Conservation (phyloP, 345 rosid species). For the Populus alba region DNA sequence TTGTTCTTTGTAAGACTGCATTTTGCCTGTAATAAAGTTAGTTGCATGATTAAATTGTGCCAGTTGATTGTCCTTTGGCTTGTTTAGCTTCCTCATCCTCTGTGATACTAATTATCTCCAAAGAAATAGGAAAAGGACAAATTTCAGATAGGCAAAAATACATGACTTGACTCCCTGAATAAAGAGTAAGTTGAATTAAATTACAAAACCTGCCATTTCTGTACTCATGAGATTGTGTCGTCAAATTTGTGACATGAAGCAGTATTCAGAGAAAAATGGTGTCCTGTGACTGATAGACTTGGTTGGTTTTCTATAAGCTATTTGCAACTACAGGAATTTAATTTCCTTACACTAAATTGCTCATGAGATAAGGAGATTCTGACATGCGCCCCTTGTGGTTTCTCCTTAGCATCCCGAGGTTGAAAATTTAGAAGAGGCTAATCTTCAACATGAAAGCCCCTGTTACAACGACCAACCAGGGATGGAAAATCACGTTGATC, state of each 20-base stretch:
- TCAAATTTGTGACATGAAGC: not conserved
- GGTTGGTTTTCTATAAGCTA: not conserved
- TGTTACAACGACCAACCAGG: conserved; percentile 19
- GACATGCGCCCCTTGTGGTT: conserved; percentile 7
- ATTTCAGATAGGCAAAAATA: not conserved
- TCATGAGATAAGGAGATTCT: conserved; percentile 7
- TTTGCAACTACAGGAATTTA: not conserved
- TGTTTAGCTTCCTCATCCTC: not conserved
- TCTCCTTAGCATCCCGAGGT: conserved; percentile 34
- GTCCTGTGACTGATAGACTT: not conserved
- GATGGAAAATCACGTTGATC: conserved; percentile 24
- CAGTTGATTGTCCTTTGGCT: not conserved
- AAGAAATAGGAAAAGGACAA: not conserved
- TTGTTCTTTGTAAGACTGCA: not conserved
- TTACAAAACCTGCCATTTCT: not conserved
- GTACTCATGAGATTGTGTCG: not conserved
- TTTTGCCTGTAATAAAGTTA: not conserved
- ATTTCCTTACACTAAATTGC: not conserved
- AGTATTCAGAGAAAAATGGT: not conserved
- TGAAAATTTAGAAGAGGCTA: conserved; percentile 41
- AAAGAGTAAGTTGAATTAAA: not conserved
- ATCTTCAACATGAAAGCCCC: conserved; percentile 34
- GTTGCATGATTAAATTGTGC: not conserved
- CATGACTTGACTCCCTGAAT: not conserved
- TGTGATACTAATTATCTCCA: not conserved